Base-by-base conservation (phyloP, 2,329 filamentous ascomycete species). In the Cryphonectria nitschkei region DNA sequence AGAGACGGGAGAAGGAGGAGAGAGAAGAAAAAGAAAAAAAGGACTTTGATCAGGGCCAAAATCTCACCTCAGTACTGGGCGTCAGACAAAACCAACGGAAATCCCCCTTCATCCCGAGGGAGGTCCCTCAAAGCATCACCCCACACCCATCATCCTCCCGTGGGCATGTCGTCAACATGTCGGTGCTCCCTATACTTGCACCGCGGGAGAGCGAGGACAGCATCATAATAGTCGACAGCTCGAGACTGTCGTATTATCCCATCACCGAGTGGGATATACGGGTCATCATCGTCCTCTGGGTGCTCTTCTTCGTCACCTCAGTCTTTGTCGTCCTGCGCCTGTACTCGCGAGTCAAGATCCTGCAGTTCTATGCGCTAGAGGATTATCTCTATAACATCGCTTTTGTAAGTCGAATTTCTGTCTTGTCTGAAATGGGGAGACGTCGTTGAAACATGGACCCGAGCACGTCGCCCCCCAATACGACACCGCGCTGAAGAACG, bases 291-390 rank as follows among this genome's bases (percentile, higher is more conserved):
- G 71, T 72, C 29, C 69, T 72, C 32, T 72, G 71, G 71, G 41
- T 70, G 3, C 41, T 72, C 6, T 72, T 71, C 39, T 54, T 72
- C 58, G 66, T 72, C 32, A 72, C 71, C 32, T 70, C 66, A 7
- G n/a, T 72, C 14, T 72, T 72, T 19, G 71, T 72, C 37, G 56
- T 68, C 50, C 68, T 72, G 32, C 71, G 71, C 37, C 34, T 72
- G 2, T 72, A 67, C 41, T 72, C 71, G 19, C 66, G 71, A 0
- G 29, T 72, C 63, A 72, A 71, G 62, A 70, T 72, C 26, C 66
- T 72, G 46, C 71, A 72, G 22, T 72, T 72, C 66, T 72, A 72
- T n/a, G 69, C 71, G n/a, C 54, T 68, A 22, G 71, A 72, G 22
- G 71, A 72, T 52, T 71, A 72, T 22, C 69, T 72, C 6, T 72